Conservation (phyloP, 208 protist species). For the Crithidia brevicula region DNA sequence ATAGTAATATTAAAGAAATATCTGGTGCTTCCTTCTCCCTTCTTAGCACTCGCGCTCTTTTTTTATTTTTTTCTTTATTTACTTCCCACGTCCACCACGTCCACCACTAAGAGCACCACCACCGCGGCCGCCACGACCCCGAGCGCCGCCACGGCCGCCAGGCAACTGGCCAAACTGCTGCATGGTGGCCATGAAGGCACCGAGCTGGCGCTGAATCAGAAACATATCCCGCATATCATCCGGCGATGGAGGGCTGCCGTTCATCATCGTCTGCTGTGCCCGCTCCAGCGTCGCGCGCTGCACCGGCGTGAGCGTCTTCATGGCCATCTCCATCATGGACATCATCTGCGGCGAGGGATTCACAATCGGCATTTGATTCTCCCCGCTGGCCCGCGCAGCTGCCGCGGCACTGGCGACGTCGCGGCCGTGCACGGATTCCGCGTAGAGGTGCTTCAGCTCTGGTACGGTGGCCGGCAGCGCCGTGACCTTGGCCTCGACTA, state of each 20-base stretch:
- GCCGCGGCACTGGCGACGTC: slow-evolving; percentile 12
- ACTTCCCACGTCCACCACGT: slow-evolving; percentile 2
- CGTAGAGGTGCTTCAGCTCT: slow-evolving; percentile 36
- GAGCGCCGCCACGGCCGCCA: slow-evolving; percentile 3
- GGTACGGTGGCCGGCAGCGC: slow-evolving; percentile 46
- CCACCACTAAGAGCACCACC: no score
- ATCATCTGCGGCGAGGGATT: slow-evolving; percentile 38
- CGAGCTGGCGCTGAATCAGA: slow-evolving; percentile 80
- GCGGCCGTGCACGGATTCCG: slow-evolving; percentile 27
- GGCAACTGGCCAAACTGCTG: slow-evolving; percentile 46
- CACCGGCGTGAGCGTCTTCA: slow-evolving; percentile 59
- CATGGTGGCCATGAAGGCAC: slow-evolving; percentile 79
- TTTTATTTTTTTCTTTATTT: not conserved
- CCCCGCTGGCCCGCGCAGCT: slow-evolving; percentile 29
- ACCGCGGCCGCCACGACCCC: slow-evolving; percentile 8
- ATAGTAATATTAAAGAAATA: no score
- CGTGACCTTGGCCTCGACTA: slow-evolving; percentile 63
- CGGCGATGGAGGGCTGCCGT: slow-evolving; percentile 42
- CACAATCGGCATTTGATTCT: not conserved
- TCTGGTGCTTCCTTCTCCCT: not conserved
- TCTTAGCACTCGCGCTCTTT: not conserved
- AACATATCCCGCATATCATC: slow-evolving; percentile 77
- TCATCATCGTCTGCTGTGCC: slow-evolving; percentile 65
- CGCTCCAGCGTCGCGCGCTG: slow-evolving; percentile 62
- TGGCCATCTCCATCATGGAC: slow-evolving; percentile 74